These are phyloP conservation scores for Gossypium sturtianum DNA, from an alignment of 345 rosid genomes.

Conservation along the genomic window DNA sequence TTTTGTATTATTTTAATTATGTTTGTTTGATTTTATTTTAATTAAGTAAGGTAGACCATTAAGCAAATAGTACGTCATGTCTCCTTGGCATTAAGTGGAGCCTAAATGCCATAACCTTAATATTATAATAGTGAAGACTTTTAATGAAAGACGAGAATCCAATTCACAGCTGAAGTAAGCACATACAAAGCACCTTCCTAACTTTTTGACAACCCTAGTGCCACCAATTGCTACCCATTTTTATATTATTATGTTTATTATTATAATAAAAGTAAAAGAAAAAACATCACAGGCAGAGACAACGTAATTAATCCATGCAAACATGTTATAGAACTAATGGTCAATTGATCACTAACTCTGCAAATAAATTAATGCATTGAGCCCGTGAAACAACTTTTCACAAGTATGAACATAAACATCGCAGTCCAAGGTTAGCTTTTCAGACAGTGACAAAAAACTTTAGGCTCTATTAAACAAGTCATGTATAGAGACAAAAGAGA, in stretches of 20 bases:
- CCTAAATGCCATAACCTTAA: conserved; percentile 24
- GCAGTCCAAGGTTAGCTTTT: not conserved
- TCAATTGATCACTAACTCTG: not conserved
- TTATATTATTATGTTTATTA: not conserved
- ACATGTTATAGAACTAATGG: conserved; percentile 29
- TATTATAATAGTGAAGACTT: conserved; percentile 21
- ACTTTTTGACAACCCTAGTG: conserved; percentile 57
- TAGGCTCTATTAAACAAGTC: too few species aligned
- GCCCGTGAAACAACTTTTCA: conserved; percentile 15
- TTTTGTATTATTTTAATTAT: not conserved
- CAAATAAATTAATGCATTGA: conserved; percentile 19
- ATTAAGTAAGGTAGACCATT: conserved; percentile 47
- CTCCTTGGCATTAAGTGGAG: conserved; percentile 42
- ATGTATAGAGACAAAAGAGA: too few species aligned
- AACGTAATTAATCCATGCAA: conserved; percentile 31
- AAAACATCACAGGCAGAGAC: not conserved
- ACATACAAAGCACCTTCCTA: conserved; percentile 19
- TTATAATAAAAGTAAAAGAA: not conserved
- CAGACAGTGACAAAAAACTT: not conserved
- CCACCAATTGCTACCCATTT: conserved; percentile 30
- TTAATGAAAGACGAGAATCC: conserved; percentile 37
- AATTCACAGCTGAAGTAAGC: conserved; percentile 52
- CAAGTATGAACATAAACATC: not conserved
- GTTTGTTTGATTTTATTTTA: conserved; percentile 27
- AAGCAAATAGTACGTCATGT: conserved; percentile 41